These are phyloP conservation scores for Leccinum huronense DNA, from an alignment of 1,284 basidiomycete species.

Conservation along the genomic window DNA sequence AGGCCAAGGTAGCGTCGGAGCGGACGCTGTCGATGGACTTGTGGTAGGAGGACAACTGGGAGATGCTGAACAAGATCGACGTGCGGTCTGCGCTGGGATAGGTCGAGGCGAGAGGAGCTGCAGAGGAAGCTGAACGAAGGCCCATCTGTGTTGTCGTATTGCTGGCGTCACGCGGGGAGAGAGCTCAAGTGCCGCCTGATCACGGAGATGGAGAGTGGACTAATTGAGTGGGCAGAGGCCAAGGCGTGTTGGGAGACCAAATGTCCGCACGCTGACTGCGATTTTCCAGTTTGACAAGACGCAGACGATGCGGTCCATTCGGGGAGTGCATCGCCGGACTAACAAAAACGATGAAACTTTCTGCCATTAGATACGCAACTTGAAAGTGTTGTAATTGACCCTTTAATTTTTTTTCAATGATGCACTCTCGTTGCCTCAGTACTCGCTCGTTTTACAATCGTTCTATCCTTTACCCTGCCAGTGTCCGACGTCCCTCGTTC, in stretches of 20 bases:
- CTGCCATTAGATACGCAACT: too few relatives aligned
- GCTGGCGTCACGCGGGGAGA: slow-evolving; percentile 57
- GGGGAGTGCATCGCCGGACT: slow-evolving; percentile 28
- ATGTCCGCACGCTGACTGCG: too few relatives aligned
- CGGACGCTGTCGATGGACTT: slow-evolving; percentile 50
- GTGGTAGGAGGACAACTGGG: slow-evolving; percentile 44
- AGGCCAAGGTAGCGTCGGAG: slow-evolving; percentile 47
- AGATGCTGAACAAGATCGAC: slow-evolving; percentile 47
- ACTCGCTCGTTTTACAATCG: not conserved
- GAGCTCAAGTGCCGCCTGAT: slow-evolving; percentile 57
- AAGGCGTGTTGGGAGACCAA: slow-evolving; percentile 3
- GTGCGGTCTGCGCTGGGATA: slow-evolving; percentile 54
- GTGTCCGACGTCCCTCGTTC: slow-evolving; percentile 70
- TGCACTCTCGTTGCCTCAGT: too few relatives aligned
- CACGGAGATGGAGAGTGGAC: slow-evolving; percentile 51
- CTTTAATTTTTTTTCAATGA: too few relatives aligned
- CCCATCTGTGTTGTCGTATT: slow-evolving; percentile 54
- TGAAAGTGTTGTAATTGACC: too few relatives aligned
- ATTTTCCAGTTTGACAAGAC: too few relatives aligned
- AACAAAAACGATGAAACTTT: too few relatives aligned
- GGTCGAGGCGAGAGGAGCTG: slow-evolving; percentile 46
- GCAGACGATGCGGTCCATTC: too few relatives aligned
- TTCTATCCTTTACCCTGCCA: slow-evolving; percentile 42
- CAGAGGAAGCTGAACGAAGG: slow-evolving; percentile 50
- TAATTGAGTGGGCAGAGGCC: slow-evolving; percentile 56